A percentile compares a stretch with the other conserved stretches of the same genome.
Evolutionary conservation across 2,329 filamentous ascomycete genomes (phyloP).

Genomic region (Purpureocillium takamizusanense): DNA sequence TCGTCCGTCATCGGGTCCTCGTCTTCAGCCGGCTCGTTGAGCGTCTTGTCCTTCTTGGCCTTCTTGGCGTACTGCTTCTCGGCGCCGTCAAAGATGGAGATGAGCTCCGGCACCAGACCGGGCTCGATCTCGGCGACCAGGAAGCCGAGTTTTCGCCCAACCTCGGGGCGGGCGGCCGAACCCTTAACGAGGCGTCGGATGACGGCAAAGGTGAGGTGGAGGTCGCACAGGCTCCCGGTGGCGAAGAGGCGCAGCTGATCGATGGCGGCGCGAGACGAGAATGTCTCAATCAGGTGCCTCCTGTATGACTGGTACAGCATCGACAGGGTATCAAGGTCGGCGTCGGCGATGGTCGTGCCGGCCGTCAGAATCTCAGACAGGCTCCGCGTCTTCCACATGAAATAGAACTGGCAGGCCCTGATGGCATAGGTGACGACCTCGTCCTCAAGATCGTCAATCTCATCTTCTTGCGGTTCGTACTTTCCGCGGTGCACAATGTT

Average conservation of each 20-base stretch:
- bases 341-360: constrained; percentile 44
- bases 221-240: constrained; percentile 69
- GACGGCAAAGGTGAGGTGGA: constrained; percentile 71
- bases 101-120: constrained; percentile 56
- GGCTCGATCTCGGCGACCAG: constrained; percentile 61
- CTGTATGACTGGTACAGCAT: constrained; percentile 47
- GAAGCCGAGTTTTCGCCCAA: constrained; percentile 18
- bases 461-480: constrained; percentile 57
- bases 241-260: constrained; percentile 73
- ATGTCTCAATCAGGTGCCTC: constrained; percentile 55
- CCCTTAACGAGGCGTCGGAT: constrained; percentile 49
- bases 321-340: constrained; percentile 52
- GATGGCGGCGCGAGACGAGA: constrained; percentile 58
- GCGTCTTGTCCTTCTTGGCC: constrained; percentile 43
- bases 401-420: constrained; percentile 74
- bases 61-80: constrained; percentile 73
- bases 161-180: background rate
- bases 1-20: constrained; percentile 64
- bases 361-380: constrained; percentile 46
- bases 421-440: constrained; percentile 69
- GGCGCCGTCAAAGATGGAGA: constrained; percentile 66
- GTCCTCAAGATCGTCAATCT: constrained; percentile 69
- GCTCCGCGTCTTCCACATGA: constrained; percentile 80
- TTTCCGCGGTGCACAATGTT: constrained; percentile 67
- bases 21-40: constrained; percentile 58